Percentiles rank a stretch among this genome's conserved stretches.
These are phyloP conservation scores for Claviceps africana DNA, from an alignment of 2,329 filamentous ascomycete genomes.

Conservation along the genomic window DNA sequence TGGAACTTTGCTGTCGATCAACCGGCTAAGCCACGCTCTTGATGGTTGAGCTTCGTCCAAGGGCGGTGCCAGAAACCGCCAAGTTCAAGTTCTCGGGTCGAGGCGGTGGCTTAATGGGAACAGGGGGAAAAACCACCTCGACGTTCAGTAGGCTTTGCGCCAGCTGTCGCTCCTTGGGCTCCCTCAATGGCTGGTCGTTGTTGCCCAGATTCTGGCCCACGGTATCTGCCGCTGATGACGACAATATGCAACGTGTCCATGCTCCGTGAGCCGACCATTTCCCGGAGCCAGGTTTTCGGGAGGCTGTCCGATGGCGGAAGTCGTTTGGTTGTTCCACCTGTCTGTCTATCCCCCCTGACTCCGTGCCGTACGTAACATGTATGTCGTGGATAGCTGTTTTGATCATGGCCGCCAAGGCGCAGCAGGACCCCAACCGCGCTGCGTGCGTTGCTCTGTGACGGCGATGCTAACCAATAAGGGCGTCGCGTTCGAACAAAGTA, in stretches of 20 bases:
- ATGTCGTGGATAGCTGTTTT: too few species aligned
- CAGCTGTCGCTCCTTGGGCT: neutral
- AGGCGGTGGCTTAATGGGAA: neutral
- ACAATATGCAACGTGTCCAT: neutral
- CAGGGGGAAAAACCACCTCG: neutral
- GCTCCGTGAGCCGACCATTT: too few species aligned
- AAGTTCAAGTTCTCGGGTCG: neutral
- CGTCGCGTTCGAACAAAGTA: neutral
- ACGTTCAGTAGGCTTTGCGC: neutral
- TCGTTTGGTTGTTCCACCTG: too few species aligned
- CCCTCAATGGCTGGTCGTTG: neutral
- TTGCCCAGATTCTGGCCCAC: neutral
- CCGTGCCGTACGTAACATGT: too few species aligned
- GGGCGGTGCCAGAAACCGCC: neutral
- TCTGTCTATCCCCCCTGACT: too few species aligned
- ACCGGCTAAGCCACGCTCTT: neutral
- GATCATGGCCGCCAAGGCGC: neutral
- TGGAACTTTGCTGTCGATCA: neutral
- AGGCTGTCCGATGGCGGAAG: too few species aligned
- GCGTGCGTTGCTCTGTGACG: neutral
- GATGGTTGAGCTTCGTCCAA: neutral
- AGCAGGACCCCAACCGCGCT: neutral
- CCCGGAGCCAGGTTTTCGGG: too few species aligned
- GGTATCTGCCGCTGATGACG: neutral
- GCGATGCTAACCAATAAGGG: neutral